Base-by-base conservation (phyloP, 192 early-diverging fungal species). In the Gaertneriomyces semiglobifer region DNA sequence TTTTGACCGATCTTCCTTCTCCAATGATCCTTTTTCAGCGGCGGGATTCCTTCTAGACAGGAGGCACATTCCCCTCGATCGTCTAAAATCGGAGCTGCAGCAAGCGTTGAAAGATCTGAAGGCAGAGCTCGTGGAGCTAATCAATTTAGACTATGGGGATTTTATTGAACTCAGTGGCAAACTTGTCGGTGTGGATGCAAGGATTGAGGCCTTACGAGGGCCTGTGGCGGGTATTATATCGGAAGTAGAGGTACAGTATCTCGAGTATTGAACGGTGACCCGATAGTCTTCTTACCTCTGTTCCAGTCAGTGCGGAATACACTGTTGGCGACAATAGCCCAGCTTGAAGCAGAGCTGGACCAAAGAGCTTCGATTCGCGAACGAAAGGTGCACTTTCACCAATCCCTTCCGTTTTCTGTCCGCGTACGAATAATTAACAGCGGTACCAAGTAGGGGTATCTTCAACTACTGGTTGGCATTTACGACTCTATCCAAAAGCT, bases 161-260 rank as follows among this genome's bases (percentile, higher is more conserved):
- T 93, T 93, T 68, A 89, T 93, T 39, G 84, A 87, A 58, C 73
- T 93, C 5, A 89, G 88, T 1, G 91, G 89, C 10, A 88, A 88
- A 57, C 80, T 93, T 51, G 88, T 86, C 19, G 90, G 88, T 3
- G 86, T 87, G 1, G 89, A 89, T 63, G 77, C 77, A 39, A 87
- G 82, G 44, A 87, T 91, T 66, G 75, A 73, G 25, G 81, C 86
- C 18, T 68, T 92, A 18, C 72, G 69, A 54, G 65, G 64, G 19
- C 88, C 88, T n/a, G 54, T 92, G 44, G 71, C 73, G n/a, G 76
- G 71, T 60, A 84, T 88, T 74, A 77, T 84, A 52, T 66, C 55
- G 33, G 81, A 89, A 57, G 87, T 88, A 7, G 68, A 77, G 74
- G 88, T 63, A 53, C 20, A 0, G 25, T 11, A 16, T 10, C 25